Conservation (phyloP, 73 alveolate genomes). For the Blepharisma stoltei region DNA sequence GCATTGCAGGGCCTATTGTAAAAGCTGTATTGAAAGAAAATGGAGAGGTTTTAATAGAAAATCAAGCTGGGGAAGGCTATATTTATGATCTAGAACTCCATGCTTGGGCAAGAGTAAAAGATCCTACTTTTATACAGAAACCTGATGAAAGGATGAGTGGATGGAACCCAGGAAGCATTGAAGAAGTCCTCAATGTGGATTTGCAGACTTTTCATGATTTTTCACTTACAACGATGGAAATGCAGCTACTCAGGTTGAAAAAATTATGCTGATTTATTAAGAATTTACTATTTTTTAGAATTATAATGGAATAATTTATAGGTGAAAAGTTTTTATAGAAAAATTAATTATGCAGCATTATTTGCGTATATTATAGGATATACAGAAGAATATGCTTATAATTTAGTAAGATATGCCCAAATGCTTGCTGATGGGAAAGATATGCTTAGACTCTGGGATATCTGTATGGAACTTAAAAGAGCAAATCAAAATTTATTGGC, state of each 20-base stretch:
- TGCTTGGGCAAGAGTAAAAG: neutral
- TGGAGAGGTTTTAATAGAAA: neutral
- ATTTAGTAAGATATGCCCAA: neutral
- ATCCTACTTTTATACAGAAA: neutral
- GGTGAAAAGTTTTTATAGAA: too few species aligned
- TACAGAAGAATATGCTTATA: constrained; percentile 3
- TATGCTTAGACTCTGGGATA: neutral
- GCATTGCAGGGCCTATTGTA: too few species aligned
- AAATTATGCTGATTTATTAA: too few species aligned
- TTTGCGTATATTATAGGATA: too few species aligned
- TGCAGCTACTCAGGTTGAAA: neutral
- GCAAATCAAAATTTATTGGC: too few species aligned
- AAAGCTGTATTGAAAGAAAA: neutral
- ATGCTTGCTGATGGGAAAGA: constrained; percentile 6
- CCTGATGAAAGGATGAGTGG: constrained; percentile 2
- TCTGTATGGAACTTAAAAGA: too few species aligned
- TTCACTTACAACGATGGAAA: neutral
- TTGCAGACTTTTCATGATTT: neutral
- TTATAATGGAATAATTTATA: too few species aligned
- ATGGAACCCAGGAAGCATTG: neutral
- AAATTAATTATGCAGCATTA: too few species aligned
- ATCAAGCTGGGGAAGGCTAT: neutral
- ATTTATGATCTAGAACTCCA: neutral
- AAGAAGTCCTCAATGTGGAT: neutral
- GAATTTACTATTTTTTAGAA: too few species aligned